phyloP scores from a whole-genome alignment of 108 stramenopile genomes.

The Cyclotella sp. region DNA sequence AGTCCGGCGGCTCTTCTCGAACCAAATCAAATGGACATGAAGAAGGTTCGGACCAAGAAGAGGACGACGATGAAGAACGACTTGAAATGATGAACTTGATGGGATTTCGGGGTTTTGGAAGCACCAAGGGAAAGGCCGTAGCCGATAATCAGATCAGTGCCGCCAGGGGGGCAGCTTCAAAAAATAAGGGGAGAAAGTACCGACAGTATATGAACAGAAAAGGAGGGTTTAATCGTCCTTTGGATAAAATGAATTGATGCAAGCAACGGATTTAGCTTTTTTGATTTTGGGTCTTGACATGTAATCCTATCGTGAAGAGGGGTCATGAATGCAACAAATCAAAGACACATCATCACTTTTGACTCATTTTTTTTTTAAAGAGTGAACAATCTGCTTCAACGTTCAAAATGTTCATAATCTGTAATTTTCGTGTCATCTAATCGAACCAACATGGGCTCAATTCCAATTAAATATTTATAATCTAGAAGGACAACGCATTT shows the following conservation, averaged over 20 bases:
- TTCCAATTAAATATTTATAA: no score
- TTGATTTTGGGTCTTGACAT: no score
- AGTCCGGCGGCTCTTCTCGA: not conserved
- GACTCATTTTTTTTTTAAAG: no score
- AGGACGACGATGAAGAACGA: constrained; percentile 71
- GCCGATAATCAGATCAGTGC: constrained; percentile 90
- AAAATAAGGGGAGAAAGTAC: constrained; percentile 94
- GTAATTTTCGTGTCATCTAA: no score
- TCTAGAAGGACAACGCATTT: no score
- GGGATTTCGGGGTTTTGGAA: constrained; percentile 94
- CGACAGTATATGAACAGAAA: constrained; percentile 99
- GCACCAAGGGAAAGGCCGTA: constrained; percentile 91
- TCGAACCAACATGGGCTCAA: no score
- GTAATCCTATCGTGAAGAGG: no score
- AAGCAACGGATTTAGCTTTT: not conserved
- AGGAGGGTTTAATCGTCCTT: constrained; percentile 93
- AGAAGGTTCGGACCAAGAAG: constrained; percentile 54
- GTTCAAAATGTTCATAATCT: no score
- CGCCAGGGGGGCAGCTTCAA: constrained; percentile 90
- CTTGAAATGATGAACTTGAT: constrained; percentile 88
- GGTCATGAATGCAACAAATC: no score
- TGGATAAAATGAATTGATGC: constrained; percentile 87
- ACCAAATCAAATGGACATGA: constrained; percentile 33
- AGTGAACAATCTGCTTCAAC: no score
- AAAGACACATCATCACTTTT: no score